A percentile compares a stretch with the other conserved stretches of the same genome.
Evolutionary conservation across 2,329 filamentous ascomycete species (phyloP).

Genomic region (Venturia asperata): DNA sequence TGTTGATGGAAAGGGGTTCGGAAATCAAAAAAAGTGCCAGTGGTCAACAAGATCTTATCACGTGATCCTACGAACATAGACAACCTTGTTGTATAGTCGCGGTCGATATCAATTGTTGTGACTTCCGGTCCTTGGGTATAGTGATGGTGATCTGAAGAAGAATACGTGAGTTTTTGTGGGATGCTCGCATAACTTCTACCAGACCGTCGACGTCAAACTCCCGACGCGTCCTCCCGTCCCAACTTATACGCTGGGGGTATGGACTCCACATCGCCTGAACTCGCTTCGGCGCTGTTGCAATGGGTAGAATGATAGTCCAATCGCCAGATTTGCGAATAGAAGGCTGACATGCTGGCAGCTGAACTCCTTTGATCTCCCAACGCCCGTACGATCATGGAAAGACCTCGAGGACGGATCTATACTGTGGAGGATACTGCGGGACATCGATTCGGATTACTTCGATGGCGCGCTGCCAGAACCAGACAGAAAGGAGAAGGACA

Average conservation of each 20-base stretch:
- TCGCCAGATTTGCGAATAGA: neutral
- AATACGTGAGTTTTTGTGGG: neutral
- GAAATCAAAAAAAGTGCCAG: no score
- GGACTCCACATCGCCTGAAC: constrained; percentile 18
- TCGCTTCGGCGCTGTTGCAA: constrained; percentile 19
- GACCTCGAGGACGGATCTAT: constrained; percentile 42
- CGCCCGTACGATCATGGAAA: constrained; percentile 33
- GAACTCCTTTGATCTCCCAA: constrained; percentile 37
- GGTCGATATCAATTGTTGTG: neutral
- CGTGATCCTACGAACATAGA: neutral
- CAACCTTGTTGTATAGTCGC: neutral
- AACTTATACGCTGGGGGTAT: neutral
- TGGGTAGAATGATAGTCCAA: constrained; percentile 7
- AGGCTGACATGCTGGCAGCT: constrained; percentile 22
- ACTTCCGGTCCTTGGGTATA: neutral
- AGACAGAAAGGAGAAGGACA: constrained; percentile 37
- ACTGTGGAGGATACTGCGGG: constrained; percentile 42
- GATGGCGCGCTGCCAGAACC: constrained; percentile 41
- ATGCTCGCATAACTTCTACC: neutral
- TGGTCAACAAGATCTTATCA: neutral
- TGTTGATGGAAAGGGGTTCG: no score
- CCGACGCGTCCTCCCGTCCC: neutral
- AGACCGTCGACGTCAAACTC: neutral
- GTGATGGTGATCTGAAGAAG: neutral
- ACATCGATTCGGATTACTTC: constrained; percentile 44